Evolutionary conservation across 345 rosid genomes (phyloP), one percentile per base, ranked within the genome.

Genomic region (Dovyalis caffra): DNA sequence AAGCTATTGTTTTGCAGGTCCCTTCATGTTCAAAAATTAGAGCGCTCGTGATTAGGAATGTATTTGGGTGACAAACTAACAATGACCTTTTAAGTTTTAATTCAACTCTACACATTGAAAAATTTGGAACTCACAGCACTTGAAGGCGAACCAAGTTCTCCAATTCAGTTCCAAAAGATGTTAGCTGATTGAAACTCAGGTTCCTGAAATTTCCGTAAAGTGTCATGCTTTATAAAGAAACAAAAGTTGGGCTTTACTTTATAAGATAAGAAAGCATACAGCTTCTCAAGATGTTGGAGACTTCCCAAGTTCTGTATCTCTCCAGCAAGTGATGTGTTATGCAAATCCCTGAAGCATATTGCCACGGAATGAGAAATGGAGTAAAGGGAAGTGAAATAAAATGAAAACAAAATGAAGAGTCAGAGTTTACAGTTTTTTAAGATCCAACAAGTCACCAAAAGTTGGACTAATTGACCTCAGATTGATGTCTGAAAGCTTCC

Each of bases 361-460:
- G 31, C 67, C 16, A 66, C 23, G 33, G 68, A 67, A 40, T 25
- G 45, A 65, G 14, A 71, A 64, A 49, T 26, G 37, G 56, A 66
- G 57, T 32, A 16, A 63, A 63, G 32, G 1, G 34, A 29, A 62
- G 23, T 11, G 4, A 53, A 18, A 64, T 18, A 20, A 53, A 72
- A 18, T 68, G 51, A 32, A 60, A 32, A 67, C 1, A 12, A 51
- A 29, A 14, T 4, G 58, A 3, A 34, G 66, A 34, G 20, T 45
- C 21, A 40, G 74, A 61, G n/a, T 73, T 86, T 90, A 94, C 98
- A 94, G 88, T 74, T 80, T 86, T 58, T 83, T 92, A 72, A 92
- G 97, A 84, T 94, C 92, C 70, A 92, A 75, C 75, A 94, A 83
- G 93, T 94, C 98, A n/a, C 97, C 97, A 76, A 94, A 92, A 43